A percentile compares a stretch with the other conserved stretches of the same genome.
phyloP scores from a whole-genome alignment of 2,329 filamentous ascomycete genomes.

The Zymoseptoria tritici region DNA sequence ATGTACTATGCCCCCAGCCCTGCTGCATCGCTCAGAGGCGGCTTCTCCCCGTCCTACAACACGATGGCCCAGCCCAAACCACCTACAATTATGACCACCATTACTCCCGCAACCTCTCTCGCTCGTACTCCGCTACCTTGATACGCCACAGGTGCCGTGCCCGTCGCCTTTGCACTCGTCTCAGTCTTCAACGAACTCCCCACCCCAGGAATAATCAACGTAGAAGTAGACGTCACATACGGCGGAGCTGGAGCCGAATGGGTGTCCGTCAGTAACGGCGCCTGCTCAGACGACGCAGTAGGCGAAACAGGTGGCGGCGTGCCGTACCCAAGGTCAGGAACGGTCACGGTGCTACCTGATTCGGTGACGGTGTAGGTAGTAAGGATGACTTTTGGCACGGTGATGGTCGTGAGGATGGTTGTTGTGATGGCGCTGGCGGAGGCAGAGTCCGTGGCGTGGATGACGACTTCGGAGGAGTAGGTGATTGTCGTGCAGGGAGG shows the following conservation, averaged over 20 bases:
- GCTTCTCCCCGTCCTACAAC: not conserved
- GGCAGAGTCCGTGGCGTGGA: constrained; percentile 29
- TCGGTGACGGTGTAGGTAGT: constrained; percentile 17
- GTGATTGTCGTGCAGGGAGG: constrained; percentile 36
- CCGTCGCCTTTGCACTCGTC: not conserved
- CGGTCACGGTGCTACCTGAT: constrained; percentile 6
- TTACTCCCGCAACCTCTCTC: not conserved
- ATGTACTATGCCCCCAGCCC: not conserved
- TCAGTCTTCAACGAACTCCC: not conserved
- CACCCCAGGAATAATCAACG: not conserved
- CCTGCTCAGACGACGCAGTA: not conserved
- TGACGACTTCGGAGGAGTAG: constrained; percentile 30
- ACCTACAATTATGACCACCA: not conserved
- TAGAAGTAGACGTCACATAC: not conserved
- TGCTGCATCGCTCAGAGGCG: too few species aligned
- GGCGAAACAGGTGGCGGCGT: constrained; percentile 4
- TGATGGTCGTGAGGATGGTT: constrained; percentile 34
- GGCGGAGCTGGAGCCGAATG: not conserved
- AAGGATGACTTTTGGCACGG: constrained; percentile 35
- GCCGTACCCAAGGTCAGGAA: constrained; percentile 16
- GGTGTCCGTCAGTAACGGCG: not conserved
- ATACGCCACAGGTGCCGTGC: not conserved
- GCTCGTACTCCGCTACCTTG: not conserved
- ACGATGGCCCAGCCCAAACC: not conserved
- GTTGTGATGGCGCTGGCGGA: constrained; percentile 27